Evolutionary conservation across 2,329 filamentous ascomycete species (phyloP), one percentile per base, ranked within the genome.

Genomic region (Xylaria sp.): DNA sequence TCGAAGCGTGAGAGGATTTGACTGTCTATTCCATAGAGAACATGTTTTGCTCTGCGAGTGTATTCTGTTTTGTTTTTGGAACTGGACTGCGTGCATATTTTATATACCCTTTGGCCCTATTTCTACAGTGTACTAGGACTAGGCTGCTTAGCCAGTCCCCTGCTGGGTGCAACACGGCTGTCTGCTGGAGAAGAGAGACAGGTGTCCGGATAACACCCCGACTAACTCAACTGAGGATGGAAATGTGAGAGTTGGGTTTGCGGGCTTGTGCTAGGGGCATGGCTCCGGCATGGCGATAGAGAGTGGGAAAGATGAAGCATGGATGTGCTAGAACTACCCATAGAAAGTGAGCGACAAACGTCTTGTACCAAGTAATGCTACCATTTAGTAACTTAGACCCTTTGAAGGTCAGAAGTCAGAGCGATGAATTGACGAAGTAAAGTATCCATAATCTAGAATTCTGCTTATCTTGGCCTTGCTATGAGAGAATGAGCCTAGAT

Each of bases 251-350:
- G 30, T 50, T 47, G 47, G 2, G 8, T 64, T 39, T 30, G 39
- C 34, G 45, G 2, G 57, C 42, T 60, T 42, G 48, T 34, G 19
- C 19, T 27, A 19, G 27, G 54, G 19, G 12, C 53, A 53, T 60
- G 34, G 7, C 39, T 70, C 50, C 68, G 55, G 72, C 64, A 65
- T 73, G 69, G 65, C 68, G 66, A 69, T 72, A 67, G 66, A 69
- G 27, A n/a, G 62, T 34, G 50, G 62, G 68, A 57, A n/a, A 51
- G 24, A 59, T 8, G 8, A 51, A n/a, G 24, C 9, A 1, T 12
- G 21, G 55, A 14, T 59, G 45, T 58, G 55, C 51, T 64, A 19
- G 64, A 50, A 63, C 36, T 55, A 48, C 67, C 36, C 24, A 65
- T 39, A 67, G 36, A 51, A 60, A 24, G 47, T 11, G 14, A 11